A percentile compares a stretch with the other conserved stretches of the same genome.
Conservation (phyloP, 805 yeast species). For the Saccharomyces eubayanus region DNA sequence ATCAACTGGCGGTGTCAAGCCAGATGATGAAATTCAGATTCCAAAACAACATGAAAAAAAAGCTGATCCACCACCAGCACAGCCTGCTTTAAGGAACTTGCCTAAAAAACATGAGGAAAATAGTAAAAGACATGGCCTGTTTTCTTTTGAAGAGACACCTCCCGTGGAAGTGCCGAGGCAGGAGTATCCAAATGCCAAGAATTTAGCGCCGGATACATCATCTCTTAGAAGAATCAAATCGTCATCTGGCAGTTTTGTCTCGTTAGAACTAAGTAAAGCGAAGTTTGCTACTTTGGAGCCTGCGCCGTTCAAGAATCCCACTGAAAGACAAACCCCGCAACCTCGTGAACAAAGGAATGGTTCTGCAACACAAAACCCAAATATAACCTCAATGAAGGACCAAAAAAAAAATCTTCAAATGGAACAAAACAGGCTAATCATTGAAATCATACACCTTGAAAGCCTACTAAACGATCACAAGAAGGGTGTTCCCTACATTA, state of each 20-base stretch:
- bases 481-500: neutral
- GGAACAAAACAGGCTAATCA: neutral
- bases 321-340: neutral
- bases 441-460: neutral
- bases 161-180: neutral
- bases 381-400: neutral
- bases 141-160: neutral
- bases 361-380: neutral
- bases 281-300: neutral
- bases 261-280: neutral
- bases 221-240: neutral
- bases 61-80: neutral
- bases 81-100: neutral
- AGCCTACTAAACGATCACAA: neutral
- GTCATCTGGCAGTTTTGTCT: neutral
- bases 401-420: conserved; percentile 10
- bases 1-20: neutral
- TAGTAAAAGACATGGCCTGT: neutral
- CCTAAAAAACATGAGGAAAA: neutral
- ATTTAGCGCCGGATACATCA: neutral
- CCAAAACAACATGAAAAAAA: neutral
- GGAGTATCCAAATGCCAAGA: neutral
- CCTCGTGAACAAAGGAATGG: neutral
- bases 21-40: neutral
- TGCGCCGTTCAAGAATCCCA: neutral